Evolutionary conservation across 108 stramenopile genomes (phyloP).

Genomic region (Discostella stelligeroides): DNA sequence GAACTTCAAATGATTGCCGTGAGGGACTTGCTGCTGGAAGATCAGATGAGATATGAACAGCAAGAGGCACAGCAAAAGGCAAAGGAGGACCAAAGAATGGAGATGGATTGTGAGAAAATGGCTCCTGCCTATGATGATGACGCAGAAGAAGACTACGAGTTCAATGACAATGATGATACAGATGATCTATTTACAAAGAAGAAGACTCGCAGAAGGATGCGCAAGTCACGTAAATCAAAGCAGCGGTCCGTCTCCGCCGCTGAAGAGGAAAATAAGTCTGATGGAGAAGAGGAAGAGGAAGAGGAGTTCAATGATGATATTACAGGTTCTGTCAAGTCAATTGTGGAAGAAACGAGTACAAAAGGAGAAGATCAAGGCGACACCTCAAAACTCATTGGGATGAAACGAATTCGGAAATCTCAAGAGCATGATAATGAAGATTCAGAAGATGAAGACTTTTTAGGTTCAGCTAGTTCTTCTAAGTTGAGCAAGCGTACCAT

Average conservation of each 20-base stretch:
- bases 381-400: slow-evolving; percentile 20
- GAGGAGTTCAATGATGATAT: slow-evolving; percentile 12
- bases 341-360: not conserved
- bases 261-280: slow-evolving; percentile 11
- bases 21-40: slow-evolving; percentile 69
- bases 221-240: not conserved
- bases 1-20: slow-evolving; percentile 86
- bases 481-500: slow-evolving; percentile 28
- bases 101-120: slow-evolving; percentile 40
- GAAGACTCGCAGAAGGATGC: slow-evolving; percentile 19
- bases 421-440: slow-evolving; percentile 22
- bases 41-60: slow-evolving; percentile 45
- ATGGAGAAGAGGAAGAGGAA: slow-evolving; percentile 35
- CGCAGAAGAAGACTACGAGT: slow-evolving; percentile 62
- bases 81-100: not conserved
- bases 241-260: not conserved
- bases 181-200: slow-evolving; percentile 5
- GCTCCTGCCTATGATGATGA: slow-evolving; percentile 24
- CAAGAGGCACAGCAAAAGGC: slow-evolving; percentile 14
- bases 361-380: not conserved
- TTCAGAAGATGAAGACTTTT: slow-evolving; percentile 55
- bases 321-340: not conserved
- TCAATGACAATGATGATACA: slow-evolving; percentile 47
- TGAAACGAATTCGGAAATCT: slow-evolving; percentile 50
- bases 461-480: slow-evolving; percentile 6